phyloP scores from a whole-genome alignment of 1,284 basidiomycete genomes.

The Ceratobasidium papillatum region DNA sequence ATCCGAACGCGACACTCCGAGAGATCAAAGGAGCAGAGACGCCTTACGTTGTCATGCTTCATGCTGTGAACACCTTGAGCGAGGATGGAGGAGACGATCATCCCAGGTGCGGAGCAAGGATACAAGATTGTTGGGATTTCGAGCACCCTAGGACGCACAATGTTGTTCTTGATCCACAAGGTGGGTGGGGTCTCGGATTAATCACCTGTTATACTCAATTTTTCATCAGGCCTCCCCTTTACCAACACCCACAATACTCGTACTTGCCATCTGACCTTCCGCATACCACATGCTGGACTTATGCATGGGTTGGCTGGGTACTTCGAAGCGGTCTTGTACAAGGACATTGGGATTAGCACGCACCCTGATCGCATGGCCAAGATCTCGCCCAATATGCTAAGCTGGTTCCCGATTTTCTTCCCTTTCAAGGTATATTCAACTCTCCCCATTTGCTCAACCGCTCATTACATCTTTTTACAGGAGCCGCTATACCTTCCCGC shows the following conservation, averaged over 20 bases:
- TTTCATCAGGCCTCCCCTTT: slow-evolving; percentile 70
- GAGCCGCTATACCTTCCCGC: slow-evolving; percentile 94
- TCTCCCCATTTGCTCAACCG: not conserved
- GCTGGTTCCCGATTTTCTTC: slow-evolving; percentile 99
- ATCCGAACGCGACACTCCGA: slow-evolving; percentile 60
- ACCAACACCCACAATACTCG: slow-evolving; percentile 91
- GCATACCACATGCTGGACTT: slow-evolving; percentile 94
- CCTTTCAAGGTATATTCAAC: slow-evolving; percentile 74
- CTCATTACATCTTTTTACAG: slow-evolving; percentile 53
- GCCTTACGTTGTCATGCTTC: slow-evolving; percentile 98
- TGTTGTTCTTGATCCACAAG: slow-evolving; percentile 73
- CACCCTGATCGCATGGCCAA: slow-evolving; percentile 87
- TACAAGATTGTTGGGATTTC: slow-evolving; percentile 98
- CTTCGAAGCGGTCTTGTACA: slow-evolving; percentile 95
- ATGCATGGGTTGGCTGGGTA: slow-evolving; percentile 98
- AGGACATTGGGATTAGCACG: slow-evolving; percentile 89
- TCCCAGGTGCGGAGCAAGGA: slow-evolving; percentile 72
- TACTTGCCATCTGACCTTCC: slow-evolving; percentile 82
- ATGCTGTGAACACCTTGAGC: slow-evolving; percentile 87
- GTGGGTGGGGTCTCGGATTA: slow-evolving; percentile 54
- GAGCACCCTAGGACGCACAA: slow-evolving; percentile 87
- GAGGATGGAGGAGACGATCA: slow-evolving; percentile 68
- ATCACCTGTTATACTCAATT: not conserved
- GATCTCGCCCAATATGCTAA: slow-evolving; percentile 94
- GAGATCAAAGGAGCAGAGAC: slow-evolving; percentile 80